Percentiles rank a stretch among this genome's conserved stretches.
Conservation (phyloP, 495 filamentous ascomycete species). For the Penicillium lagena region DNA sequence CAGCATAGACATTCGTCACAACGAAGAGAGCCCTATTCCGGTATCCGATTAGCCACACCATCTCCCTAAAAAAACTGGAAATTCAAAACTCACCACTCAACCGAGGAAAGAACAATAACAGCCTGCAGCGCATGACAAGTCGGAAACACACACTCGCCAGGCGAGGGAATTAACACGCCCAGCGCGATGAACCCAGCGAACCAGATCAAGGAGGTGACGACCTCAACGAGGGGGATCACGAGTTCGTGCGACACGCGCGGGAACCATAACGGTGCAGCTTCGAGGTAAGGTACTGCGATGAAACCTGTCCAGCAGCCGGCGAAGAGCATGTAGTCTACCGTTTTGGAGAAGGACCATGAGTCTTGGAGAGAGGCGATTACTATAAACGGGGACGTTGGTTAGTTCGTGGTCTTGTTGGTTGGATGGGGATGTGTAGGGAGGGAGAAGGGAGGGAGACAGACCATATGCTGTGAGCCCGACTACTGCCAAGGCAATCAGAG, state of each 20-base stretch:
- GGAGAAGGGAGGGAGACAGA: conserved; percentile 23
- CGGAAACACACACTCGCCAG: conserved; percentile 36
- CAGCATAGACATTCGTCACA: conserved; percentile 31
- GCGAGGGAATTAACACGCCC: conserved; percentile 49
- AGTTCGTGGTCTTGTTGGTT: not conserved
- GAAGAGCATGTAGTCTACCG: conserved; percentile 70
- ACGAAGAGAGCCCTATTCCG: conserved; percentile 33
- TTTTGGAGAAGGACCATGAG: conserved; percentile 27
- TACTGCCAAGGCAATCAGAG: conserved; percentile 53
- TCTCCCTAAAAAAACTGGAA: not conserved
- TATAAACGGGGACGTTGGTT: not conserved
- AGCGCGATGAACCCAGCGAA: conserved; percentile 76
- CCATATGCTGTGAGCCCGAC: conserved; percentile 61
- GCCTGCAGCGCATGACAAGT: conserved; percentile 46
- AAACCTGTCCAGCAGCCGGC: conserved; percentile 63
- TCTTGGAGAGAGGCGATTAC: conserved; percentile 20
- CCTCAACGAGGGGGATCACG: conserved; percentile 58
- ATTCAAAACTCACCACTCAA: conserved; percentile 46
- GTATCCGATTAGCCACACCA: not conserved
- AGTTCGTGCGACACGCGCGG: conserved; percentile 52
- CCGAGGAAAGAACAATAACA: conserved; percentile 46
- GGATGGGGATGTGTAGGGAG: too few species aligned
- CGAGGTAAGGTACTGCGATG: conserved; percentile 59
- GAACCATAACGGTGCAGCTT: conserved; percentile 54
- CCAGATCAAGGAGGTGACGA: conserved; percentile 80